Conservation (phyloP, 2,329 filamentous ascomycete genomes). For the Aspergillus candidus region DNA sequence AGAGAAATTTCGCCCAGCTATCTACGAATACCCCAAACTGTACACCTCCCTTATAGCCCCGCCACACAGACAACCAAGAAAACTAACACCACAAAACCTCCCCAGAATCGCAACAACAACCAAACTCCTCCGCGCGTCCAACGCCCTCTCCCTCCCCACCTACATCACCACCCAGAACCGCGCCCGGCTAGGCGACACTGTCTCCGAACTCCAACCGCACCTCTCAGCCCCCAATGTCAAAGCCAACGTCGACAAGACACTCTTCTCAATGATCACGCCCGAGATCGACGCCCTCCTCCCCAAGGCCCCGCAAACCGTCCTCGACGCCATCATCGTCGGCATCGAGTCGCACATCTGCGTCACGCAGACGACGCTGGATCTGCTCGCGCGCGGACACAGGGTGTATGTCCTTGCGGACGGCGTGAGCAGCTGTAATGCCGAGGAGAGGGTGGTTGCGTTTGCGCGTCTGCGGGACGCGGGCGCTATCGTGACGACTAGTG, state of each 20-base stretch:
- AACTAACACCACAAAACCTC: background rate
- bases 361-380: slow-evolving; percentile 82
- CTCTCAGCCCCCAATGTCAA: slow-evolving; percentile 41
- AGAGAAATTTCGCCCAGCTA: slow-evolving; percentile 80
- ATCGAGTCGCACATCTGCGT: slow-evolving; percentile 95
- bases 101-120: slow-evolving; percentile 57
- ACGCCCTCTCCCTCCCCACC: slow-evolving; percentile 59
- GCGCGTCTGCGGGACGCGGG: slow-evolving; percentile 69
- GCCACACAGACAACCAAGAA: background rate
- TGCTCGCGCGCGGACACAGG: slow-evolving; percentile 65
- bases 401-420: slow-evolving; percentile 88
- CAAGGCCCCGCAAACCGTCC: slow-evolving; percentile 28
- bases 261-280: slow-evolving; percentile 81
- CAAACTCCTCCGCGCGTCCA: slow-evolving; percentile 61
- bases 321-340: slow-evolving; percentile 71
- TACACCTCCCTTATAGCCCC: slow-evolving; percentile 33
- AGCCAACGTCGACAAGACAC: slow-evolving; percentile 71
- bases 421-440: slow-evolving; percentile 77
- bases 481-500: slow-evolving; percentile 74
- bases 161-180: slow-evolving; percentile 82
- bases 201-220: slow-evolving; percentile 61
- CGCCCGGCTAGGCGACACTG: slow-evolving; percentile 71
- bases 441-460: slow-evolving; percentile 75
- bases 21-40: slow-evolving; percentile 81
- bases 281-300: slow-evolving; percentile 47